Conservation (phyloP, 192 early-diverging fungal genomes). For the Backusella parvicylindrica region DNA sequence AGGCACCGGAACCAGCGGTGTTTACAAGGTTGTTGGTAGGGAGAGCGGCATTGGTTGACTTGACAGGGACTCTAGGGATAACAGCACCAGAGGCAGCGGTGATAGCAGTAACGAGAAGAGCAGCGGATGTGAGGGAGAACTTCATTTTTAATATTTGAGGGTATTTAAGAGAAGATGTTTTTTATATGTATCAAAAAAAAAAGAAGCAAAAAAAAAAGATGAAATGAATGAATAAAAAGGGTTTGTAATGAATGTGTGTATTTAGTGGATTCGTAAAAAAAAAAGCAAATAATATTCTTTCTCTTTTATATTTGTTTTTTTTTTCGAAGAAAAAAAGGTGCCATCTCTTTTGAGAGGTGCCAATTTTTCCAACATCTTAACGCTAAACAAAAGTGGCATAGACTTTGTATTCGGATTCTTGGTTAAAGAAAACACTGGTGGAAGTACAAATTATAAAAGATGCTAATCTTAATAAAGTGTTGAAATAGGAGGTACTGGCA, state of each 20-base stretch:
- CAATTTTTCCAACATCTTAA: background rate
- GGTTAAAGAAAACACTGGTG: background rate
- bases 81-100: background rate
- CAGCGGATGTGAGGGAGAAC: background rate
- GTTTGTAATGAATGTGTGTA: background rate
- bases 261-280: background rate
- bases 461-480: background rate
- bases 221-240: background rate
- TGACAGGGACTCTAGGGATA: background rate
- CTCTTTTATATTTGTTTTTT: background rate
- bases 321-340: background rate
- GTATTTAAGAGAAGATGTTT: background rate
- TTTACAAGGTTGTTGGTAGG: background rate
- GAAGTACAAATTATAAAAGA: background rate
- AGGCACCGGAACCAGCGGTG: background rate
- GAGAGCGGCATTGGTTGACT: background rate
- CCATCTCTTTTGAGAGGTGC: background rate
- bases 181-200: no score
- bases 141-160: slow-evolving; percentile 5
- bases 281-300: background rate
- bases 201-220: background rate
- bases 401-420: background rate
- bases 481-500: background rate
- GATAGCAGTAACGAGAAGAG: background rate
- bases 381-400: background rate